Percentiles rank a stretch among this genome's conserved stretches.
These are phyloP conservation scores for Cupressus sempervirens DNA, from an alignment of 75 land plant genomes.

Conservation along the genomic window DNA sequence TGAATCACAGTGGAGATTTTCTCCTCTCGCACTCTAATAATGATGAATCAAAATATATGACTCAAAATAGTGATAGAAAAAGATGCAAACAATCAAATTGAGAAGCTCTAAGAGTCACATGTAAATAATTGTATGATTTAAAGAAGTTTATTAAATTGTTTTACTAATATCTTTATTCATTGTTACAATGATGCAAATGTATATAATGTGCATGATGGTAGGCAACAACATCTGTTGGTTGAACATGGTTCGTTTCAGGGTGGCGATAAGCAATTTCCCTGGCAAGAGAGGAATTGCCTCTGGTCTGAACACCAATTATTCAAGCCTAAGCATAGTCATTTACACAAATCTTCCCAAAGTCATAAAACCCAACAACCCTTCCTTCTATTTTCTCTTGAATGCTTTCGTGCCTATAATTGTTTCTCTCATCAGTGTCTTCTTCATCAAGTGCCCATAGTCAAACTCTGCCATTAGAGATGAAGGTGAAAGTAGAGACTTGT, in stretches of 20 bases:
- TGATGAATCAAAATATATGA: no score
- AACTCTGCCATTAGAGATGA: background rate
- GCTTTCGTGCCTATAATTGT: slow-evolving; percentile 42
- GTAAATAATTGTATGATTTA: no score
- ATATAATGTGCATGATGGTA: slow-evolving; percentile 39
- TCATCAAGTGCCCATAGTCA: slow-evolving; percentile 14
- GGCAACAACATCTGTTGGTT: slow-evolving; percentile 73
- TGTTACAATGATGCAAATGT: slow-evolving; percentile 35
- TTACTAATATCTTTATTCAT: background rate
- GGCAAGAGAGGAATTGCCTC: slow-evolving; percentile 39
- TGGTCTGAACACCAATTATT: slow-evolving; percentile 46
- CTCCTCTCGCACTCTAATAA: no score
- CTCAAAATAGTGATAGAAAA: no score
- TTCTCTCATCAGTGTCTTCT: slow-evolving; percentile 26
- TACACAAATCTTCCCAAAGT: slow-evolving; percentile 36
- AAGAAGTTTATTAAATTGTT: no score
- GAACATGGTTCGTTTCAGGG: slow-evolving; percentile 55
- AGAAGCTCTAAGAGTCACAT: no score
- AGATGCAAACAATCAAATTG: no score
- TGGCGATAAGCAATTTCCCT: slow-evolving; percentile 52
- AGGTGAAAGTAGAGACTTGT: background rate
- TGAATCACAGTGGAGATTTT: no score
- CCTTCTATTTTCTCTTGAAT: slow-evolving; percentile 47
- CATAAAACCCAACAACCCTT: slow-evolving; percentile 14
- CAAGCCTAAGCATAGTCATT: slow-evolving; percentile 54